Evolutionary conservation across 805 yeast genomes (phyloP).

Genomic region (Candida parachauliodes): DNA sequence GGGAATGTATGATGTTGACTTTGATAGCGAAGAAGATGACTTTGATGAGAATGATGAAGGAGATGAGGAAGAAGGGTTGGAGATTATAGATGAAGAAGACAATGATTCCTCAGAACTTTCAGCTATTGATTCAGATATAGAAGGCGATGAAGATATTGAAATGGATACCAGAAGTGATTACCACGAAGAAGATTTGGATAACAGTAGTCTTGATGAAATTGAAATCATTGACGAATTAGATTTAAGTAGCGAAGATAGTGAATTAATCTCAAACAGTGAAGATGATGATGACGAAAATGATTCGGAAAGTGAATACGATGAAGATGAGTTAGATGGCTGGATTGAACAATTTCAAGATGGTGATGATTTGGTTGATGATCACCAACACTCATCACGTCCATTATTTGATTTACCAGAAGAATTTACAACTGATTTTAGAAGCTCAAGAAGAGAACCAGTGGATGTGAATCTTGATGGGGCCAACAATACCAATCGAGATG

Average conservation of each 20-base stretch:
- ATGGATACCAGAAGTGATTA: conserved; percentile 17
- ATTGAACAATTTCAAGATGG: conserved; percentile 34
- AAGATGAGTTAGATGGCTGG: conserved; percentile 39
- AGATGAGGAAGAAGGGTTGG: conserved; percentile 61
- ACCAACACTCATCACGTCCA: neutral
- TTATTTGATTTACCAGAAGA: conserved; percentile 1
- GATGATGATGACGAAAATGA: conserved; percentile 23
- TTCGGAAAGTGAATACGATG: conserved; percentile 31
- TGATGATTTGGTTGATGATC: conserved; percentile 10
- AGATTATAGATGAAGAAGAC: conserved; percentile 30
- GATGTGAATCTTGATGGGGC: conserved; percentile 2
- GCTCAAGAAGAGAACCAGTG: conserved; percentile 8
- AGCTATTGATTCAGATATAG: conserved; percentile 16
- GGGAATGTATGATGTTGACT: conserved; percentile 89
- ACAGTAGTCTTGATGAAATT: conserved; percentile 25
- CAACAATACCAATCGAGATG: conserved; percentile 12
- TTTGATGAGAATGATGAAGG: conserved; percentile 46
- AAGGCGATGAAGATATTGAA: conserved; percentile 41
- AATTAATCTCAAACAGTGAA: conserved; percentile 23
- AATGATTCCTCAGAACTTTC: conserved; percentile 14
- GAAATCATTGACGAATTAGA: conserved; percentile 35
- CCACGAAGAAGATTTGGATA: conserved; percentile 12
- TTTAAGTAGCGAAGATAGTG: conserved; percentile 20
- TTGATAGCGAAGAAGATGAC: conserved; percentile 61
- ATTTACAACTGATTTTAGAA: conserved; percentile 5